Conservation (phyloP, 1,284 basidiomycete genomes). For the Cryptococcus deneoformans region DNA sequence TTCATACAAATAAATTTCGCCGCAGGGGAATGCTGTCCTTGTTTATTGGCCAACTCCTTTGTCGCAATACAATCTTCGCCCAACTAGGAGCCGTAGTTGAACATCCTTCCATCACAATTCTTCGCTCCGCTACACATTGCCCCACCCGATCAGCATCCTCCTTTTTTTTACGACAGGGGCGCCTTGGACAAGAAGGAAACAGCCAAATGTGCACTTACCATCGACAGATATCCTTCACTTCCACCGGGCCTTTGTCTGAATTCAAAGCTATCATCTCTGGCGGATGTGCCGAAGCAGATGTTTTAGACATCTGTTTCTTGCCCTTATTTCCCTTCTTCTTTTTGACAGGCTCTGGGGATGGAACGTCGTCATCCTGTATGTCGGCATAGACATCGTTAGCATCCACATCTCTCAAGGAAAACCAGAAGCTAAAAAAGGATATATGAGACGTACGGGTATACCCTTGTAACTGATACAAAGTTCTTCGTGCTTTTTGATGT, state of each 20-base stretch:
- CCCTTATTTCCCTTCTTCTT: constrained; percentile 7
- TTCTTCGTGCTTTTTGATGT: constrained; percentile 67
- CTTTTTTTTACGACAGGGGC: constrained; percentile 1
- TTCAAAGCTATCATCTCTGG: background rate
- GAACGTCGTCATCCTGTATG: constrained; percentile 12
- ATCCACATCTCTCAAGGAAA: background rate
- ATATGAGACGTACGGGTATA: constrained; percentile 22
- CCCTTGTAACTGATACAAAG: constrained; percentile 79
- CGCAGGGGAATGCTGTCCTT: too few species aligned
- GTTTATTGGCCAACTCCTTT: too few species aligned
- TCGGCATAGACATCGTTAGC: background rate
- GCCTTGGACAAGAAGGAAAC: too few species aligned
- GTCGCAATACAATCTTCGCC: background rate
- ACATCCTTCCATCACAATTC: constrained; percentile 16
- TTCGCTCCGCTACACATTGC: constrained; percentile 4
- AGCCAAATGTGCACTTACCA: background rate
- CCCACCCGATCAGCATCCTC: background rate
- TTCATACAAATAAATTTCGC: too few species aligned
- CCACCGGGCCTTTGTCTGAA: background rate
- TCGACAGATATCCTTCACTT: background rate
- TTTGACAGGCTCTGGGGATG: background rate
- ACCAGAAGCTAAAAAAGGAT: background rate
- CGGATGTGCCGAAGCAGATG: constrained; percentile 17
- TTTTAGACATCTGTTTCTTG: constrained; percentile 11
- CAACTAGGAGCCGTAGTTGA: constrained; percentile 11